Conservation (phyloP, 352 stramenopile genomes). For the Phytophthora sp. region DNA sequence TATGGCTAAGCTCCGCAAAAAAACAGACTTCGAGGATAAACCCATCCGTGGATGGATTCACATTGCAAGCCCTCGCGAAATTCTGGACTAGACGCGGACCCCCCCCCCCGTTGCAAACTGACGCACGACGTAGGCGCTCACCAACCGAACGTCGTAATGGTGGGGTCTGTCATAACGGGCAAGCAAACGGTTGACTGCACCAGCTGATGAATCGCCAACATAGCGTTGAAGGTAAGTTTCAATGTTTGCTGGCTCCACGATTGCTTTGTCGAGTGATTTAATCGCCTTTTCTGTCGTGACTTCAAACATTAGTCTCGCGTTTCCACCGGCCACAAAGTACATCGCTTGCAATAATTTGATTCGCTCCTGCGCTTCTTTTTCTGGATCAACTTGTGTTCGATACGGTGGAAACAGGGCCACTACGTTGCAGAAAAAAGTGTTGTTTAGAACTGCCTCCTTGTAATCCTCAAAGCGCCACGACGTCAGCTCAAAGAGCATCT, state of each 20-base stretch:
- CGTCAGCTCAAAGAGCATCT: background rate
- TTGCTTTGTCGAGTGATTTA: background rate
- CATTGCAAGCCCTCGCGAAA: background rate
- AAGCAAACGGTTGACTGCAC: background rate
- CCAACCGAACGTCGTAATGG: background rate
- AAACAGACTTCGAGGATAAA: background rate
- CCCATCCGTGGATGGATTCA: background rate
- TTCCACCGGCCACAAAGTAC: background rate
- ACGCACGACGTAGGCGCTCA: slow-evolving; percentile 9
- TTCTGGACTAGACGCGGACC: no score
- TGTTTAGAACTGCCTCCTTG: background rate
- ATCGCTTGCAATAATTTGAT: background rate
- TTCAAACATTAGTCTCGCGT: background rate
- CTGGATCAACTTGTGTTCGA: background rate
- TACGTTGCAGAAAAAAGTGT: background rate
- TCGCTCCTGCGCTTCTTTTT: background rate
- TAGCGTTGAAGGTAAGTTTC: background rate
- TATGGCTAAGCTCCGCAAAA: background rate
- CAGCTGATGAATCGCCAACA: background rate
- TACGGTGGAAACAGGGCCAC: background rate
- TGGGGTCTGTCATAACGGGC: background rate
- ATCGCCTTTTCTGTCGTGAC: background rate
- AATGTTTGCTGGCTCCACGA: background rate
- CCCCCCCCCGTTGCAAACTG: no score
- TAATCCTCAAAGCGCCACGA: slow-evolving; percentile 5